Percentiles rank a stretch among this genome's conserved stretches.
These are phyloP conservation scores for Calamus simplicifolius DNA, from an alignment of 176 grass and related monocot genomes.

Conservation along the genomic window DNA sequence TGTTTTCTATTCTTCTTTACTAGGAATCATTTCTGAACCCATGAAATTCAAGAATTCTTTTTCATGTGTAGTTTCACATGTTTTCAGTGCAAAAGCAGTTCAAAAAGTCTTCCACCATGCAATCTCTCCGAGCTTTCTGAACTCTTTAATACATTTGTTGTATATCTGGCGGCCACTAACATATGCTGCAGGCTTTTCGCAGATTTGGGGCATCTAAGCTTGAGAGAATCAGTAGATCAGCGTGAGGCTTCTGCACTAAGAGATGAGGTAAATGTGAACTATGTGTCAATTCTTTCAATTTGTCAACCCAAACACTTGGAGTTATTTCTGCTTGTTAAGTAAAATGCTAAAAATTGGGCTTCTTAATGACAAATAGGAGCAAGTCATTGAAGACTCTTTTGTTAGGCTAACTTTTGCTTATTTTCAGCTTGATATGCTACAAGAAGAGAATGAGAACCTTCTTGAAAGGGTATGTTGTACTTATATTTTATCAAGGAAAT, in stretches of 20 bases:
- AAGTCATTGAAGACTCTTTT: not conserved
- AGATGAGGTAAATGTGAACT: slow-evolving; percentile 60
- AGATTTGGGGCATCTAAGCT: slow-evolving; percentile 1
- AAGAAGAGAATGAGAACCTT: slow-evolving; percentile 94
- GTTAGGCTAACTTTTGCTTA: slow-evolving; percentile 6
- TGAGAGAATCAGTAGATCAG: slow-evolving; percentile 27
- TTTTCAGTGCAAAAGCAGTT: too few species aligned
- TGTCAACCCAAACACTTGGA: not conserved
- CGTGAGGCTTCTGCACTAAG: slow-evolving; percentile 59
- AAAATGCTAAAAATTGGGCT: not conserved
- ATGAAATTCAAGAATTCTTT: too few species aligned
- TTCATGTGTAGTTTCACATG: too few species aligned
- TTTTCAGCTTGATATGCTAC: slow-evolving; percentile 81
- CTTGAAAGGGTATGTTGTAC: slow-evolving; percentile 57
- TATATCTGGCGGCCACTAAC: not conserved
- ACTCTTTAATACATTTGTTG: too few species aligned
- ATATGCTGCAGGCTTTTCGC: slow-evolving; percentile 5
- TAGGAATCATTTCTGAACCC: too few species aligned
- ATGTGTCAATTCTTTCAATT: not conserved
- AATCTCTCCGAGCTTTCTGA: too few species aligned
- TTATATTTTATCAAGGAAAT: slow-evolving; percentile 15
- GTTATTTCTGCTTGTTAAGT: too few species aligned
- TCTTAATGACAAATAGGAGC: not conserved
- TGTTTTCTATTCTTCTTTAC: too few species aligned
- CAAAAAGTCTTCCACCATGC: too few species aligned